A percentile compares a stretch with the other conserved stretches of the same genome.
phyloP scores from a whole-genome alignment of 2,329 filamentous ascomycete genomes.

The Fusarium kyushuense region DNA sequence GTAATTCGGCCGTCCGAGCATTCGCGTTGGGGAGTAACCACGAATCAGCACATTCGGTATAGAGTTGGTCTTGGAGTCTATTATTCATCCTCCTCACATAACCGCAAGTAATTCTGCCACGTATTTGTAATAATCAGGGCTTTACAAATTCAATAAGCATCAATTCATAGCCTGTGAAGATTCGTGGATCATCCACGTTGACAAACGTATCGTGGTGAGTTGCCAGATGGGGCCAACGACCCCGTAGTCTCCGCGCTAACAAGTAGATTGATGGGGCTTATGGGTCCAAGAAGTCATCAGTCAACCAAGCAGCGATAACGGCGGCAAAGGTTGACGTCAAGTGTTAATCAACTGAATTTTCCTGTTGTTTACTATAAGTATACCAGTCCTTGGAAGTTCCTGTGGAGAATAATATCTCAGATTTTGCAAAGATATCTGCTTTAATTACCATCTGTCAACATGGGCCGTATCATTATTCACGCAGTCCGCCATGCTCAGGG shows the following conservation, averaged over 20 bases:
- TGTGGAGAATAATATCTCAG: not conserved
- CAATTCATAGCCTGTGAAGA: constrained; percentile 20
- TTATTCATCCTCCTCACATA: not conserved
- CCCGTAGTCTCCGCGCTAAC: constrained; percentile 12
- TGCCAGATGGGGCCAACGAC: constrained; percentile 16
- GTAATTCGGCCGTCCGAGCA: not conserved
- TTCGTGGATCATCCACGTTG: constrained; percentile 26
- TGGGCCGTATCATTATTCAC: constrained; percentile 33
- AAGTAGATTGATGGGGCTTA: constrained; percentile 17
- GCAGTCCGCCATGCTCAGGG: constrained; percentile 35
- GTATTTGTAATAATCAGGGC: not conserved
- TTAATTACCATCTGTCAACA: not conserved
- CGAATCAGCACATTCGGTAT: not conserved
- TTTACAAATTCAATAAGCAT: not conserved
- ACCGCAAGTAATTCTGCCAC: not conserved
- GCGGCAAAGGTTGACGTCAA: constrained; percentile 6
- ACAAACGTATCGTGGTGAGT: constrained; percentile 26
- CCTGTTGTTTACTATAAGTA: not conserved
- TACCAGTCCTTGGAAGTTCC: not conserved
- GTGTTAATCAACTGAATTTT: not conserved
- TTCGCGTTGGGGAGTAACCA: not conserved
- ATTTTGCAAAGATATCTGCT: not conserved
- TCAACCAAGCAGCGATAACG: constrained; percentile 13
- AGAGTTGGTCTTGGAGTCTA: not conserved
- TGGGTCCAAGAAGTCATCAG: not conserved